A percentile compares a stretch with the other conserved stretches of the same genome.
Evolutionary conservation across 2,329 filamentous ascomycete genomes (phyloP).

Genomic region (Shiraia bambusicola): DNA sequence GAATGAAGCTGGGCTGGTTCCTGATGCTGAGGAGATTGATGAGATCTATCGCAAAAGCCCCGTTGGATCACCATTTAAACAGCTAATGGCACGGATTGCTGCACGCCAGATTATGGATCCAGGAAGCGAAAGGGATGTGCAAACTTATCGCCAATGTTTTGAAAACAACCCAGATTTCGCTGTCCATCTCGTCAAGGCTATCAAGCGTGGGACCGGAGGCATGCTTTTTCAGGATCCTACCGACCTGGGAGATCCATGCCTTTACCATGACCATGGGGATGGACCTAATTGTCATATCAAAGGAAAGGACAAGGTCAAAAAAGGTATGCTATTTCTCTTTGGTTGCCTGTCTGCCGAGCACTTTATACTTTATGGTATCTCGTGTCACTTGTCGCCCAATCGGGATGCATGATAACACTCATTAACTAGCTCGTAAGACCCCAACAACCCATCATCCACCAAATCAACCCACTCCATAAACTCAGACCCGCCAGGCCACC

Average conservation of each 20-base stretch:
- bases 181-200: slow-evolving; percentile 56
- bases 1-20: slow-evolving; percentile 53
- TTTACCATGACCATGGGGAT: slow-evolving; percentile 54
- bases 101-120: slow-evolving; percentile 61
- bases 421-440: slow-evolving; percentile 43
- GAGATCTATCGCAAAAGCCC: slow-evolving; percentile 54
- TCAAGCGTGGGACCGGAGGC: slow-evolving; percentile 52
- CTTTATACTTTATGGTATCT: slow-evolving; percentile 9
- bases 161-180: slow-evolving; percentile 54
- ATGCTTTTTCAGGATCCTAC: slow-evolving; percentile 57
- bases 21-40: slow-evolving; percentile 57
- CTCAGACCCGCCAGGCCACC: slow-evolving; percentile 33
- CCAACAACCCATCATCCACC: slow-evolving; percentile 31
- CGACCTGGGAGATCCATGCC: slow-evolving; percentile 45
- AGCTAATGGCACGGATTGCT: slow-evolving; percentile 56
- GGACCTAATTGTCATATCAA: slow-evolving; percentile 45
- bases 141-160: slow-evolving; percentile 54
- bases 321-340: slow-evolving; percentile 40
- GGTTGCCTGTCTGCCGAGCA: slow-evolving; percentile 17
- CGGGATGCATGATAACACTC: slow-evolving; percentile 35
- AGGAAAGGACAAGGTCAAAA: slow-evolving; percentile 36
- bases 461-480: slow-evolving; percentile 32
- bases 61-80: slow-evolving; percentile 50
- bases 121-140: slow-evolving; percentile 51
- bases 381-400: slow-evolving; percentile 12